A percentile compares a stretch with the other conserved stretches of the same genome.
These are phyloP conservation scores for Adansonia rubrostipa DNA, from an alignment of 441 rosid species.

Conservation along the genomic window DNA sequence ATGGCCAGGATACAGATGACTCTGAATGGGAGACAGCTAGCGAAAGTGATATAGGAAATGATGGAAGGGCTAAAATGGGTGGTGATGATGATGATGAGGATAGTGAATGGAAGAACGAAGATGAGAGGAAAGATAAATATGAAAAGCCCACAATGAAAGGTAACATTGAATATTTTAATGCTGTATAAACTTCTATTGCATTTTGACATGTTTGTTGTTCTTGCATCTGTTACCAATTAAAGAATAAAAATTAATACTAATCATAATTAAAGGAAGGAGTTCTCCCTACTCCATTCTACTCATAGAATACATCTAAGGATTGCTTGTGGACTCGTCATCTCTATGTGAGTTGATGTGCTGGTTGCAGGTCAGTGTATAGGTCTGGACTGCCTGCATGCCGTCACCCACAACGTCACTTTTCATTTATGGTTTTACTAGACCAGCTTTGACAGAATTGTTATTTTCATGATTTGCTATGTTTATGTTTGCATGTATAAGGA, in stretches of 20 bases:
- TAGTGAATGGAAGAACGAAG: constrained; percentile 69
- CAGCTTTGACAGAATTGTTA: too few species aligned
- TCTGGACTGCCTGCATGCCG: too few species aligned
- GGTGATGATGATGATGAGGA: constrained; percentile 54
- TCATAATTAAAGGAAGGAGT: not conserved
- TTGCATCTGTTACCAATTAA: not conserved
- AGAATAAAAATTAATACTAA: too few species aligned
- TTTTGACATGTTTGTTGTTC: not conserved
- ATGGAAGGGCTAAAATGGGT: constrained; percentile 73
- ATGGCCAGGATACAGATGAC: constrained; percentile 78
- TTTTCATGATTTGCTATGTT: too few species aligned
- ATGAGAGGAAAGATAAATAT: constrained; percentile 57
- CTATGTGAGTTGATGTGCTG: too few species aligned
- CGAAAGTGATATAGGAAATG: constrained; percentile 78
- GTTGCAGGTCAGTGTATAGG: too few species aligned
- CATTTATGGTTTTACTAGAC: too few species aligned
- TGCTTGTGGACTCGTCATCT: too few species aligned
- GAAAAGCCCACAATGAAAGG: constrained; percentile 70
- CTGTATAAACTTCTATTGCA: not conserved
- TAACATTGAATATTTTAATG: constrained; percentile 32
- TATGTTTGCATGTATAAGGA: too few species aligned
- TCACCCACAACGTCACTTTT: too few species aligned
- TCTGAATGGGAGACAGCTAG: constrained; percentile 98
- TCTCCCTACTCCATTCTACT: too few species aligned
- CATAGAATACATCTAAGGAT: too few species aligned